Evolutionary conservation across 2,329 filamentous ascomycete genomes (phyloP).

Genomic region (Macrophomina pseudophaseolina): DNA sequence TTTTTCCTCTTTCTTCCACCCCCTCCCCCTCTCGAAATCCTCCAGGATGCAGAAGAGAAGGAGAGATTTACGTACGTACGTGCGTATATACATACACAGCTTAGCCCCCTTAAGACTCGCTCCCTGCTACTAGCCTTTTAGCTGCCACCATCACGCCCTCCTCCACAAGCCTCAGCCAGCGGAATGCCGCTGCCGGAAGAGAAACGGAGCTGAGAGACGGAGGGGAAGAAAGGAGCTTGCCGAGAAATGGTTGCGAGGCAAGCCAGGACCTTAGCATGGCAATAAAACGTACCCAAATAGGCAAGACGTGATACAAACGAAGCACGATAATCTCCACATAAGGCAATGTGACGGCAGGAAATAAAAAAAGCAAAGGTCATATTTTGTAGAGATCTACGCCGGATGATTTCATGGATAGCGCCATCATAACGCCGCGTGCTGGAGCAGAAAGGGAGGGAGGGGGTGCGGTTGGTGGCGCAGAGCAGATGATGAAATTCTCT

Average conservation of each 20-base stretch:
- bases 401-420: constrained; percentile 7
- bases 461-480: constrained; percentile 9
- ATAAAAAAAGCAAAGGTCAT: background rate
- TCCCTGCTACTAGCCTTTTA: no score
- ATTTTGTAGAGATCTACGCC: constrained; percentile 5
- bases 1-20: no score
- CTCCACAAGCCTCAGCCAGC: no score
- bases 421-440: background rate
- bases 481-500: constrained; percentile 11
- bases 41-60: background rate
- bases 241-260: background rate
- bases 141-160: no score
- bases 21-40: background rate
- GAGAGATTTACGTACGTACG: no score
- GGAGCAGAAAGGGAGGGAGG: background rate
- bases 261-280: background rate
- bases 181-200: background rate
- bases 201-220: background rate
- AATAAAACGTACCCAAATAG: background rate
- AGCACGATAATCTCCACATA: background rate
- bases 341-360: no score
- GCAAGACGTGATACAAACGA: background rate
- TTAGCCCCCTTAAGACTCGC: no score
- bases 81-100: no score
- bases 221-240: background rate